phyloP scores from a whole-genome alignment of 768 basidiomycete species.

The Calvatia gigantea region DNA sequence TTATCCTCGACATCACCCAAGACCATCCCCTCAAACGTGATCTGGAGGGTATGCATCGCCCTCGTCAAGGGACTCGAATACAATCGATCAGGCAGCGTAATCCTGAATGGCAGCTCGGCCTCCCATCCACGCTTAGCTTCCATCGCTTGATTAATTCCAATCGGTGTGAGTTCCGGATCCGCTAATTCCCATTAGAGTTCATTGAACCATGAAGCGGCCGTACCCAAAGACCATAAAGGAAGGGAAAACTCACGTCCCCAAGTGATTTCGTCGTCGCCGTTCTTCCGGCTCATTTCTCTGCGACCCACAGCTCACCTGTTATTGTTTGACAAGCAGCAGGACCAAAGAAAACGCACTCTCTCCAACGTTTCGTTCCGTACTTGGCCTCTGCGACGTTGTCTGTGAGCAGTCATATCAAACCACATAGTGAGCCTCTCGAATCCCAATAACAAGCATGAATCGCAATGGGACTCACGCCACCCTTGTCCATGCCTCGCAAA shows the following conservation, averaged over 20 bases:
- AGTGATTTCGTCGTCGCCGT: conserved; percentile 59
- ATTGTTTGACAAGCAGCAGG: not conserved
- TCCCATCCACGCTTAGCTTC: conserved; percentile 44
- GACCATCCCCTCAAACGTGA: conserved; percentile 43
- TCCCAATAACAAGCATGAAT: conserved; percentile 1
- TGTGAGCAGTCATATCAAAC: conserved; percentile 22
- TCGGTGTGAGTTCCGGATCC: conserved; percentile 59
- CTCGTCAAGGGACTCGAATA: conserved; percentile 65
- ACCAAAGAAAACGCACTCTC: conserved; percentile 39
- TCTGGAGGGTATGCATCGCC: conserved; percentile 52
- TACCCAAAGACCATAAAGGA: not conserved
- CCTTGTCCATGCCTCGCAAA: conserved; percentile 73
- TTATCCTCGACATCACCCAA: conserved; percentile 18
- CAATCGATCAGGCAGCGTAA: conserved; percentile 52
- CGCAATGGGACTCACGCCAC: conserved; percentile 45
- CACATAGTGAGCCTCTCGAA: too few species aligned
- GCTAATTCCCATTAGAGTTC: conserved; percentile 31
- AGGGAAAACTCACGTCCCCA: conserved; percentile 68
- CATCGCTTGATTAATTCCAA: conserved; percentile 56
- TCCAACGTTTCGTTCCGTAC: conserved; percentile 61
- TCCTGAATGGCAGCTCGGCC: conserved; percentile 34
- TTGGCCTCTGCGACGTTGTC: conserved; percentile 65
- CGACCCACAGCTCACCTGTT: too few species aligned
- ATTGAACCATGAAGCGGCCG: not conserved
- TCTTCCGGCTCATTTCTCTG: conserved; percentile 60